Conservation (phyloP, 257 asterid genomes). For the Capsicum chinense region DNA sequence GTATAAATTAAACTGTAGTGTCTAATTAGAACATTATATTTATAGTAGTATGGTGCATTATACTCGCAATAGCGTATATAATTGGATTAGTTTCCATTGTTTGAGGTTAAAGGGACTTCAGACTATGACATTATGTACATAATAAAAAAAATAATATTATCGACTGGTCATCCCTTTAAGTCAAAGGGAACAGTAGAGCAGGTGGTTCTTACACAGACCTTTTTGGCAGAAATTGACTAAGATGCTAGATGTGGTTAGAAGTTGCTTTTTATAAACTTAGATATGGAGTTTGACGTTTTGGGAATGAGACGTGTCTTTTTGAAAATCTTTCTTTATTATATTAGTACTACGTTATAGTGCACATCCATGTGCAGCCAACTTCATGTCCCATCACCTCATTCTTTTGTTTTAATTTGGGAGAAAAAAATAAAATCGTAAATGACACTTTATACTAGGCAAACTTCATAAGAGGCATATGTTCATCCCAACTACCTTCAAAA, state of each 20-base stretch:
- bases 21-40: too few relatives aligned
- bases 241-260: neutral
- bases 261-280: slow-evolving; percentile 16
- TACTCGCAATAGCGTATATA: too few relatives aligned
- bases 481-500: too few relatives aligned
- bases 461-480: too few relatives aligned
- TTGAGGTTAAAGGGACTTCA: neutral
- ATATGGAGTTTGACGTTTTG: slow-evolving; percentile 29
- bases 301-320: neutral
- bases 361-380: neutral
- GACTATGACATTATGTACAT: neutral
- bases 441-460: too few relatives aligned
- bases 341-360: neutral
- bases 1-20: too few relatives aligned
- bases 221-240: slow-evolving; percentile 14
- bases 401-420: neutral
- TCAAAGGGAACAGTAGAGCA: slow-evolving; percentile 22
- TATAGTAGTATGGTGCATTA: too few relatives aligned
- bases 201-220: neutral
- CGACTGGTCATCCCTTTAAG: neutral
- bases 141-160: neutral
- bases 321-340: neutral
- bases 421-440: too few relatives aligned
- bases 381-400: slow-evolving; percentile 21
- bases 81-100: neutral